Conservation (phyloP, 1,284 basidiomycete genomes). For the Boletus smithii region DNA sequence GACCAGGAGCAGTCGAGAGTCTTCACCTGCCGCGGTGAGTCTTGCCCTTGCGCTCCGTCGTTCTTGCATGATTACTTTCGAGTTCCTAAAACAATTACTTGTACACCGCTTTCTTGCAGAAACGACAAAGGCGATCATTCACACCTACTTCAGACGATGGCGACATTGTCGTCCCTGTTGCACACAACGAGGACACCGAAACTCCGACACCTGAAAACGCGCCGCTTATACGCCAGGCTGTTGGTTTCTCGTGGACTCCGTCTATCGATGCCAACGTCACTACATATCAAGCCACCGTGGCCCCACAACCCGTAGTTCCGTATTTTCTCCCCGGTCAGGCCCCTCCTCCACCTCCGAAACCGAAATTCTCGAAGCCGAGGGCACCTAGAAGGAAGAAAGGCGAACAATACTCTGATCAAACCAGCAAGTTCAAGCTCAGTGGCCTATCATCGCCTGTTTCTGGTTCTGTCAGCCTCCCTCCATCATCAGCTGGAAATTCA, state of each 20-base stretch:
- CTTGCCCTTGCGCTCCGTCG: background rate
- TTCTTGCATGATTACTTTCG: too few species aligned
- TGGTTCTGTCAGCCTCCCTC: slow-evolving; percentile 27
- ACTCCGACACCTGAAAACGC: slow-evolving; percentile 44
- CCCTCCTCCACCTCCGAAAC: slow-evolving; percentile 32
- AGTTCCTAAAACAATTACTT: too few species aligned
- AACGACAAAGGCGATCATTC: slow-evolving; percentile 43
- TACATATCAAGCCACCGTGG: slow-evolving; percentile 46
- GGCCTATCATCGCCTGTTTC: slow-evolving; percentile 23
- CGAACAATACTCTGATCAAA: slow-evolving; percentile 25
- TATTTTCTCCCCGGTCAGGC: slow-evolving; percentile 53
- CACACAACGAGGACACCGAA: slow-evolving; percentile 42
- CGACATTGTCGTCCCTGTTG: slow-evolving; percentile 36
- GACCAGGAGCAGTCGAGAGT: slow-evolving; percentile 54
- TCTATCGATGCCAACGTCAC: slow-evolving; percentile 29
- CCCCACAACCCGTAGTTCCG: slow-evolving; percentile 25
- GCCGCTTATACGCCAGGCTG: slow-evolving; percentile 53
- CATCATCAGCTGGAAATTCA: slow-evolving; percentile 7
- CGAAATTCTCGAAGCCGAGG: slow-evolving; percentile 26
- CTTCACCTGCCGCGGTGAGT: slow-evolving; percentile 46
- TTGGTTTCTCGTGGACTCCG: slow-evolving; percentile 46
- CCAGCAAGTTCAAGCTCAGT: slow-evolving; percentile 26
- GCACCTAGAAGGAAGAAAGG: slow-evolving; percentile 28
- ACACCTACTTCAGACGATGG: slow-evolving; percentile 53
- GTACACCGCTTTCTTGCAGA: slow-evolving; percentile 22